Base-by-base conservation (phyloP, 2,329 filamentous ascomycete species). In the Stemphylium lycopersici region DNA sequence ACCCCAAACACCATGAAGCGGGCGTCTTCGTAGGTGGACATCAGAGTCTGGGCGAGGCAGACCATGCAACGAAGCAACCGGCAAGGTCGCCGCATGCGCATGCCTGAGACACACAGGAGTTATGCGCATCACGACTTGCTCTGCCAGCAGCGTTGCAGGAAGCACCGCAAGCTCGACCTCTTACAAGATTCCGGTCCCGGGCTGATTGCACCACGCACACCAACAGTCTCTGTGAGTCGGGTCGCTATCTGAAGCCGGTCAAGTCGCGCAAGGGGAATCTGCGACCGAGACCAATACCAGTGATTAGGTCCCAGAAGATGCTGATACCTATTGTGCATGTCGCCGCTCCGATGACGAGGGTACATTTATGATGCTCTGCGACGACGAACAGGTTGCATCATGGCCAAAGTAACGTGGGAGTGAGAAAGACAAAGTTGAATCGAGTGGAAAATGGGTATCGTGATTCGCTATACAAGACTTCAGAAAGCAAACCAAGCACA, bases 301-400 rank as follows among this genome's bases (percentile, higher is more conserved):
- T 18, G 18, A 6, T 10, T 10, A 3, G 34, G 31, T 39, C 2
- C 15, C 0, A 10, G 15, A 32, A 29, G 11, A 22, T 6, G 6
- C 6, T 22, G 22, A 22, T 22, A 3, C 4, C 10, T 50, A 43
- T 31, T 61, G 58, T 26, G 46, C 42, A 0, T 61, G 58, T 33
- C 36, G 45, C n/a, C 18, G 22, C n/a, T 48, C 43, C 2, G 48
- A 58, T n/a, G n/a, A n/a, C 24, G 41, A 55, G 8, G 52, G 48
- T 1, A 26, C 18, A 3, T 4, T 53, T 2, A 55, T 58, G 58
- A 26, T 60, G n/a, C 24, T 11, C 3, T 60, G 58, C 22, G 55
- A 55, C 1, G 52, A 51, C 6, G 31, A 20, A 55, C 1, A 22
- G 46, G 0, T 58, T 55, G 58, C 55, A 50, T 39, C 58, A 58